These are phyloP conservation scores for Perilla frutescens DNA, from an alignment of 257 asterid species.

Conservation along the genomic window DNA sequence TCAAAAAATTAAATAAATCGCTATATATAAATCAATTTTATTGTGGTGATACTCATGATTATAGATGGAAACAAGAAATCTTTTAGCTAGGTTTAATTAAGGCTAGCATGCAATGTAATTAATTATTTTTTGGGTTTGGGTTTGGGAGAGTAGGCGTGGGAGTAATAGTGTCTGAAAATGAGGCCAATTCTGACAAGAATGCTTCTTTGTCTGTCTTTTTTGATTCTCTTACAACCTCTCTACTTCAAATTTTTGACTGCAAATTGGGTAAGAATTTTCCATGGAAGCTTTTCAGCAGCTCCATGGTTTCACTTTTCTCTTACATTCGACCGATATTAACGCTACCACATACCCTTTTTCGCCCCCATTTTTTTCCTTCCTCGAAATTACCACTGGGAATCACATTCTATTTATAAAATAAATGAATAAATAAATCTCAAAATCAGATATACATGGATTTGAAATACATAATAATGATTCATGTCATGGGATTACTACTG, in stretches of 20 bases:
- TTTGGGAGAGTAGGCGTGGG: slow-evolving; percentile 39
- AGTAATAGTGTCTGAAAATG: slow-evolving; percentile 33
- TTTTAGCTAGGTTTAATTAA: not conserved
- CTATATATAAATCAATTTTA: too few species aligned
- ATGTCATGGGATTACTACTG: not conserved
- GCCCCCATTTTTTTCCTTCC: slow-evolving; percentile 43
- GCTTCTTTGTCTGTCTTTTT: slow-evolving; percentile 60
- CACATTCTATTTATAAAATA: not conserved
- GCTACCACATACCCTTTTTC: slow-evolving; percentile 39
- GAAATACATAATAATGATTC: not conserved
- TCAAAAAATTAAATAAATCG: not conserved
- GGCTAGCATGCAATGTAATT: not conserved
- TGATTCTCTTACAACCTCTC: slow-evolving; percentile 25
- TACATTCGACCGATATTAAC: slow-evolving; percentile 55
- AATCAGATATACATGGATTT: too few species aligned
- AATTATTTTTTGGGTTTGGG: not conserved
- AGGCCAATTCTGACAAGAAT: slow-evolving; percentile 63
- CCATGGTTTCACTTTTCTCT: slow-evolving; percentile 70
- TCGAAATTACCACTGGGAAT: slow-evolving; percentile 50
- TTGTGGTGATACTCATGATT: too few species aligned
- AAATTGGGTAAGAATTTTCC: slow-evolving; percentile 62
- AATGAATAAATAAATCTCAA: too few species aligned
- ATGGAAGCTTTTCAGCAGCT: slow-evolving; percentile 65
- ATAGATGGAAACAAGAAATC: not conserved
- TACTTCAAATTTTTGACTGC: slow-evolving; percentile 35